Evolutionary conservation across 2,329 filamentous ascomycete genomes (phyloP).

Genomic region (Fusarium xylarioides): DNA sequence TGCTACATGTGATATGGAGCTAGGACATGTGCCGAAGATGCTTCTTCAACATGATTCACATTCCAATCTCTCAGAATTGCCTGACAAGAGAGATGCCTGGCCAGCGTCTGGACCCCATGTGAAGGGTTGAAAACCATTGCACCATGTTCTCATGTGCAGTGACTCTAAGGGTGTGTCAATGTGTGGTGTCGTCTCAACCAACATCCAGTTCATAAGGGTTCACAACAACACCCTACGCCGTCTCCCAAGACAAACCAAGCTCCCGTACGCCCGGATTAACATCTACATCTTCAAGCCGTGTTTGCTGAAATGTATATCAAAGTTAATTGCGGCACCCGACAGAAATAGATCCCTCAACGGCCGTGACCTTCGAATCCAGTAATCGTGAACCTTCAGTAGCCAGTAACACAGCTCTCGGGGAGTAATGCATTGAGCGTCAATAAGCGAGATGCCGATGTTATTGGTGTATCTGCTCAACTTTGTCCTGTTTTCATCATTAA

Average conservation of each 20-base stretch:
- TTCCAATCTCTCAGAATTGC: background rate
- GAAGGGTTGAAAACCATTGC: background rate
- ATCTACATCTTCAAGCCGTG: background rate
- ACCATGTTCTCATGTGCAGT: background rate
- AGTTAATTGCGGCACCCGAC: background rate
- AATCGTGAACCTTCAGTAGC: background rate
- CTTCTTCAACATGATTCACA: background rate
- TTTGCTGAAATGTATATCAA: background rate
- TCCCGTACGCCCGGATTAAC: background rate
- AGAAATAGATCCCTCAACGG: background rate
- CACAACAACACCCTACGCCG: background rate
- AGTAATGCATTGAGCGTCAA: background rate
- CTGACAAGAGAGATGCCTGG: background rate
- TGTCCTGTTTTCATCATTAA: slow-evolving; percentile 2
- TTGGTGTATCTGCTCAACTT: background rate
- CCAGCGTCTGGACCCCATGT: background rate
- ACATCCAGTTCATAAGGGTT: background rate
- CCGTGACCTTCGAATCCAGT: background rate
- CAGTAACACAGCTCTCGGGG: background rate
- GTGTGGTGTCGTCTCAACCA: background rate
- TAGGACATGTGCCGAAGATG: background rate
- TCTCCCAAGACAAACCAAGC: background rate
- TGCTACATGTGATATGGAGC: background rate
- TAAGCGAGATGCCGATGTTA: background rate
- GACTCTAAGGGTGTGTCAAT: background rate